A percentile compares a stretch with the other conserved stretches of the same genome.
Evolutionary conservation across 225 moss, liverwort and hornwort species (phyloP).

Genomic region (Anthoceros angustus): DNA sequence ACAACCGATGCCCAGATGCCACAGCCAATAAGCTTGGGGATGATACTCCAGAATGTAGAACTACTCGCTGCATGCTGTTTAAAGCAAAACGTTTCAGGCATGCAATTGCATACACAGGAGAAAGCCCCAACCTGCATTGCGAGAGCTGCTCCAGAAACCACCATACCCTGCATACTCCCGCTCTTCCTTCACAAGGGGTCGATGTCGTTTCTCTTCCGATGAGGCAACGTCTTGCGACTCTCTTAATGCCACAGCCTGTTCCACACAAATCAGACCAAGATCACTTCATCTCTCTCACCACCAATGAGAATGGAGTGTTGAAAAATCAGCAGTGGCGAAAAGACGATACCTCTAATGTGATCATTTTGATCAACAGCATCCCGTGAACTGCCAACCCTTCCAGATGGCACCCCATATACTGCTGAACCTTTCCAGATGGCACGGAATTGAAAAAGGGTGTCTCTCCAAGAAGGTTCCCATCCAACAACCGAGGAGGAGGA

Average conservation of each 20-base stretch:
- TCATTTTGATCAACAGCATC: slow-evolving; percentile 89
- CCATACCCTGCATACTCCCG: slow-evolving; percentile 77
- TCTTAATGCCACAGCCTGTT: slow-evolving; percentile 66
- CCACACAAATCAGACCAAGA: background rate
- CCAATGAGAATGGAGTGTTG: too few relatives aligned
- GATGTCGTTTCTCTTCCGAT: slow-evolving; percentile 82
- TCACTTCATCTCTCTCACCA: too few relatives aligned
- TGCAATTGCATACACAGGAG: background rate
- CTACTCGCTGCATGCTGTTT: too few relatives aligned
- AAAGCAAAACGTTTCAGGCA: too few relatives aligned
- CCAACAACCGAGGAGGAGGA: slow-evolving; percentile 58
- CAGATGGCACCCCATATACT: too few relatives aligned
- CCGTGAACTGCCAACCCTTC: slow-evolving; percentile 65
- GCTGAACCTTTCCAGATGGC: slow-evolving; percentile 36
- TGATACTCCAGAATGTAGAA: background rate
- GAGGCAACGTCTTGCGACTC: slow-evolving; percentile 71
- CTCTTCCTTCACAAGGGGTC: slow-evolving; percentile 63
- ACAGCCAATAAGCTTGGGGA: too few relatives aligned
- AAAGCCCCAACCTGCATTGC: slow-evolving; percentile 40
- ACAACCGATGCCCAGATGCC: background rate
- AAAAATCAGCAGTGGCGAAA: too few relatives aligned
- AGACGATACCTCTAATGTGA: slow-evolving; percentile 60
- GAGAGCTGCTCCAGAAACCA: slow-evolving; percentile 87
- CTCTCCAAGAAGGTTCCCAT: slow-evolving; percentile 69
- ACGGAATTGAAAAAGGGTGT: slow-evolving; percentile 93